Base-by-base conservation (phyloP, 371 early-diverging fungal genomes). In the Neoconidiobolus thromboides region DNA sequence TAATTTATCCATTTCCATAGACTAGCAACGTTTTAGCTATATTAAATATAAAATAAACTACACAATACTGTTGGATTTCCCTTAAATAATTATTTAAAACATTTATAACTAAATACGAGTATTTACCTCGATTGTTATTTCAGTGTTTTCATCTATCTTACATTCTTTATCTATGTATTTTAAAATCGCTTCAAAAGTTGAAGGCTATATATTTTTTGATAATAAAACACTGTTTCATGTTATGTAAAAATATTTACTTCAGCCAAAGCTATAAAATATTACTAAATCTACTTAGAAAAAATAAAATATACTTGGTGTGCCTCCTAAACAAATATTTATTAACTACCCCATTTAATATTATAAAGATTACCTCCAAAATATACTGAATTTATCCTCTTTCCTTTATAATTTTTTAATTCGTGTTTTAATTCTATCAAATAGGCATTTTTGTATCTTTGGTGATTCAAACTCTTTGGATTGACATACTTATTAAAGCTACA, bases 1-100 rank as follows among this genome's bases (percentile, higher is more conserved):
- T 3, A 85, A 60, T 46, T 67, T 66, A 0, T 50, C 55, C 10
- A 57, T 38, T 48, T 77, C 76, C 9, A 76, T 53, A 1, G 76
- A 74, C 74, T 76, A 52, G 12, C 47, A 7, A 10, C n/a, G 7
- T 10, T 7, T n/a, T 46, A 10, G 47, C 7, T n/a, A 10, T 46
- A 46, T 46, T 46, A 7, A 46, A 7, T 26, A 26, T 26, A 26
- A 26, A 26, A 26, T 26, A 26, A 26, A 26, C 26, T 26, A 26
- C 26, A 26, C 0, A n/a, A 10, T 46, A 46, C 47, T n/a, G 47
- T 46, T 46, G 47, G 47, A 46, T 46, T 46, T 46, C 47, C 47
- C 47, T 46, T 10, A n/a, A 7, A 10, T 46, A n/a, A 46, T 46
- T 46, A 46, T 7, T 10, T 26, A 26, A 26, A 26, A 26, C 26